phyloP scores from a whole-genome alignment of 805 yeast species.

The Ascoidea tarda region DNA sequence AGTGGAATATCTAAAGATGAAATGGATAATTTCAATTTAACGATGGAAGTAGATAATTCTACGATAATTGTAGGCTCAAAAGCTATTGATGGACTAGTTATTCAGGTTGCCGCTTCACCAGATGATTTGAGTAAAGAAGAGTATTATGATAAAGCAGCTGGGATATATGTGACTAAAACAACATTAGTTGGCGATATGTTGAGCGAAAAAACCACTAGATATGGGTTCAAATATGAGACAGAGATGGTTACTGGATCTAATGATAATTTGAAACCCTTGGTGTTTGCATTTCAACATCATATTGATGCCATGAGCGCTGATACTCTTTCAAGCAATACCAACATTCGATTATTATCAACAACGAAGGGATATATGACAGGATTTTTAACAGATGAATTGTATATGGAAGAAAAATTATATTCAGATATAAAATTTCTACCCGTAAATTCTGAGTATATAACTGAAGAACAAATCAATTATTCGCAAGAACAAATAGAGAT shows the following conservation, averaged over 20 bases:
- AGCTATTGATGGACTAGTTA: constrained; percentile 23
- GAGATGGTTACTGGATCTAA: constrained; percentile 26
- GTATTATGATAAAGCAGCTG: constrained; percentile 52
- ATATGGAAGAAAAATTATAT: constrained; percentile 26
- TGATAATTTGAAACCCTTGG: constrained; percentile 24
- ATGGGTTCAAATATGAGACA: constrained; percentile 31
- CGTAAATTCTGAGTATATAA: constrained; percentile 15
- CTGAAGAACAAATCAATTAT: constrained; percentile 18
- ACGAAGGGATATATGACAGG: constrained; percentile 37
- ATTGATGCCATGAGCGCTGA: constrained; percentile 19
- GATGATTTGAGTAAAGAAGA: constrained; percentile 20
- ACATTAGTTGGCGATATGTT: constrained; percentile 27
- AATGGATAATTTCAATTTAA: constrained; percentile 18
- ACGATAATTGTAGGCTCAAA: constrained; percentile 22
- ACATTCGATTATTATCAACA: constrained; percentile 27
- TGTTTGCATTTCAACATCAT: constrained; percentile 42
- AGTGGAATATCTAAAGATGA: constrained; percentile 21
- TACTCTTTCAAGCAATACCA: constrained; percentile 21
- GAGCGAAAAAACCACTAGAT: constrained; percentile 29
- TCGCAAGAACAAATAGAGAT: constrained; percentile 27
- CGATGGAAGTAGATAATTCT: constrained; percentile 17
- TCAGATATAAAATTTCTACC: constrained; percentile 21
- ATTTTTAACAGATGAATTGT: constrained; percentile 25
- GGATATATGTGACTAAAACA: constrained; percentile 43
- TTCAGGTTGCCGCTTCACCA: constrained; percentile 43